Evolutionary conservation across 768 basidiomycete species (phyloP).

Genomic region (Amanita fuliginea): DNA sequence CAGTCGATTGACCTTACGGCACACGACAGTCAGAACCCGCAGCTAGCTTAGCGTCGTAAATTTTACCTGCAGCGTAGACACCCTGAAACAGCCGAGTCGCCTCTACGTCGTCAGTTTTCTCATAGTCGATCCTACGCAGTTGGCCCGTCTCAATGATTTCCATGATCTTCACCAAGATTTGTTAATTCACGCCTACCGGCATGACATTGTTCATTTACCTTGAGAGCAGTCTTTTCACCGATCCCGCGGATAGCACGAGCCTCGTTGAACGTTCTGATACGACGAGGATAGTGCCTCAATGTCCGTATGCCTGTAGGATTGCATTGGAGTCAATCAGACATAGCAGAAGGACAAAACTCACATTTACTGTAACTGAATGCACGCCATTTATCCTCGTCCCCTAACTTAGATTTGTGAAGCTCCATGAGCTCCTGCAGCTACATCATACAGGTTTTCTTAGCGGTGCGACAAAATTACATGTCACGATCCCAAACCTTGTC

Average conservation of each 20-base stretch:
- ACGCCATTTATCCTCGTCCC: conserved; percentile 59
- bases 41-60: not conserved
- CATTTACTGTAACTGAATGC: conserved; percentile 58
- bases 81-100: conserved; percentile 54
- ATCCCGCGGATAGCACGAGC: conserved; percentile 51
- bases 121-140: conserved; percentile 57
- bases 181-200: not conserved
- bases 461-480: not conserved
- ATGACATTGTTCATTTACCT: conserved; percentile 26
- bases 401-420: conserved; percentile 50
- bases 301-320: conserved; percentile 41
- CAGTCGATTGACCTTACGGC: conserved; percentile 45
- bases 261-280: conserved; percentile 47
- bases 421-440: conserved; percentile 59
- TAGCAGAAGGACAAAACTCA: conserved; percentile 15
- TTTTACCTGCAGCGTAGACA: conserved; percentile 79
- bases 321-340: not conserved
- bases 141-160: conserved; percentile 71
- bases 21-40: not conserved
- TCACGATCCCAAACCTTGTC: conserved; percentile 42
- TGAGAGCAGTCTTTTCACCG: conserved; percentile 66
- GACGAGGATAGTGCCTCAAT: conserved; percentile 41
- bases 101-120: conserved; percentile 52
- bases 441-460: not conserved
- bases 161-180: conserved; percentile 42